These are phyloP conservation scores for Mucuna pruriens DNA, from an alignment of 306 rosid genomes.

Conservation along the genomic window DNA sequence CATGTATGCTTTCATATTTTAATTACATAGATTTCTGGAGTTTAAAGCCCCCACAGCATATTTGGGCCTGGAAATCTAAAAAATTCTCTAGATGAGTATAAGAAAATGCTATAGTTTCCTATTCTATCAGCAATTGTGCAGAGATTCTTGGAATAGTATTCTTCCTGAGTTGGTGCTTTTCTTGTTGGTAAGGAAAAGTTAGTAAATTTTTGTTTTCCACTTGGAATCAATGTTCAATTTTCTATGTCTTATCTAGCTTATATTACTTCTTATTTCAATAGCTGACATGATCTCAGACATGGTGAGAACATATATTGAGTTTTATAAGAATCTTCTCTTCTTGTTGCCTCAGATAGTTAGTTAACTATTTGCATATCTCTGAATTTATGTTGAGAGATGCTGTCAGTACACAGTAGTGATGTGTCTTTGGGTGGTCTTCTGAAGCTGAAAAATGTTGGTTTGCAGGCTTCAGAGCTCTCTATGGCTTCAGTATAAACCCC, in stretches of 20 bases:
- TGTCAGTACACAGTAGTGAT: not conserved
- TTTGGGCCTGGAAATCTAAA: conserved; percentile 70
- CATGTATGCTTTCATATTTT: conserved; percentile 53
- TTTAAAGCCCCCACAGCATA: conserved; percentile 64
- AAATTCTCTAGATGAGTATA: conserved; percentile 61
- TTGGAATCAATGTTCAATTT: conserved; percentile 47
- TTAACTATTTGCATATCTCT: conserved; percentile 46
- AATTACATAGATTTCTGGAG: conserved; percentile 61
- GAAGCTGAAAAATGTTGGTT: conserved; percentile 32
- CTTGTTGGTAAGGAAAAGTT: conserved; percentile 84
- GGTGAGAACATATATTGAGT: conserved; percentile 52
- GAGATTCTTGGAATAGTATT: conserved; percentile 83
- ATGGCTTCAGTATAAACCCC: conserved; percentile 91
- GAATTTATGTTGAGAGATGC: conserved; percentile 32
- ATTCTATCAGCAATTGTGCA: conserved; percentile 79
- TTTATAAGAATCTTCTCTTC: conserved; percentile 49
- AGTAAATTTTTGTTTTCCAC: conserved; percentile 54
- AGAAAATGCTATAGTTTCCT: conserved; percentile 68
- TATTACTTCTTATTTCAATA: conserved; percentile 37
- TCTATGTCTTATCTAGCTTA: conserved; percentile 36
- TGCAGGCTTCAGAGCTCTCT: conserved; percentile 89
- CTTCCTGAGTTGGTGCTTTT: conserved; percentile 93
- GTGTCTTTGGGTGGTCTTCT: not conserved
- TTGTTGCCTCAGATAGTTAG: conserved; percentile 63
- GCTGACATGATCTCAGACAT: conserved; percentile 49